Evolutionary conservation across 2,329 filamentous ascomycete species (phyloP), one percentile per base, ranked within the genome.

Genomic region (Talaromyces verruculosus): DNA sequence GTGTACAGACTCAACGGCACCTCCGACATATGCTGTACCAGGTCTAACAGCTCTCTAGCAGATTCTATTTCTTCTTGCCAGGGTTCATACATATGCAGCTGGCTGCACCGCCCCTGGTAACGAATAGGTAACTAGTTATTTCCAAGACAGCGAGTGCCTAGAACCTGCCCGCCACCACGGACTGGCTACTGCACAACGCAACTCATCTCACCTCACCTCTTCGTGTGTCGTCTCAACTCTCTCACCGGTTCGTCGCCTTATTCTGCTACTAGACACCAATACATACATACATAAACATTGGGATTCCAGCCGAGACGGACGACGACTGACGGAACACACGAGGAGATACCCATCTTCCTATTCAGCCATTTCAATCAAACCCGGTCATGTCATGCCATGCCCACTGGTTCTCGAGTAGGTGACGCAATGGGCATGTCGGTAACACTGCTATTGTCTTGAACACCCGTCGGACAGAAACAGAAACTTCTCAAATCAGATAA

Each of bases 391-490:
- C 57, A 43, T 60, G 35, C 6, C 35, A n/a, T n/a, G 10, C 25
- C n/a, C 33, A 35, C 30, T 25, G 30, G 11, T 28, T 39, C 35
- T 58, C 33, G 22, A 41, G 55, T 55, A 63, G 62, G 62, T 64
- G 62, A 64, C 51, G 64, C 59, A 59, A 66, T 66, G 64, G 51
- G 37, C 59, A 51, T 59, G 58, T 39, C 15, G 17, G 53, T 43
- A 41, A 41, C 51, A 25, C 59, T 61, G 47, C 37, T 47, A 35
- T 28, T 47, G 49, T 57, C 33, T 53, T 41, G 43, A 49, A 51
- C 49, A 37, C 43, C 43, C 33, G 43, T 35, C 41, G 25, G 55
- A 25, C 55, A 28, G 39, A 25, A 37, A 17, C 22, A 30, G 53
- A 57, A 57, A 19, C n/a, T 22, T 57, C n/a, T 57, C 53, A 37